Percentiles rank a stretch among this genome's conserved stretches.
These are phyloP conservation scores for Apiotrichum mycotoxinovorans DNA, from an alignment of 1,284 basidiomycete genomes.

Conservation along the genomic window DNA sequence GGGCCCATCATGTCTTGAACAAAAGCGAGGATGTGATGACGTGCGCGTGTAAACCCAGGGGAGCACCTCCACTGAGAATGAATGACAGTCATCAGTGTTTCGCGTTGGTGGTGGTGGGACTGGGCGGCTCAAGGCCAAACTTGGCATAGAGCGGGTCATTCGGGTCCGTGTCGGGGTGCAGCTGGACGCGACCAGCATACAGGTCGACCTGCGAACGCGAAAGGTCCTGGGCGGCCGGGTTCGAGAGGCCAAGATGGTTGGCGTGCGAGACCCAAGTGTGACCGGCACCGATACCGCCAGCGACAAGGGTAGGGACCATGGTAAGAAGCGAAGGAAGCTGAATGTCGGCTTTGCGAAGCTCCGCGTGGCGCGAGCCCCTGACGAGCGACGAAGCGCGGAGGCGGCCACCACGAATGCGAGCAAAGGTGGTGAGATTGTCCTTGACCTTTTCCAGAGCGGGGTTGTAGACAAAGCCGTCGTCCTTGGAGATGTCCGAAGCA, in stretches of 20 bases:
- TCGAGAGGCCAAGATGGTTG: slow-evolving; percentile 26
- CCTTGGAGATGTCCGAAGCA: slow-evolving; percentile 52
- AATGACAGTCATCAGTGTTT: too few species aligned
- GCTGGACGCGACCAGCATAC: slow-evolving; percentile 66
- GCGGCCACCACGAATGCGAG: slow-evolving; percentile 78
- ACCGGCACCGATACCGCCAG: slow-evolving; percentile 75
- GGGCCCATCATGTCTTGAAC: too few species aligned
- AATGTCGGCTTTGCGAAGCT: slow-evolving; percentile 55
- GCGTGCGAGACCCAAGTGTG: slow-evolving; percentile 37
- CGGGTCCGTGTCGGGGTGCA: slow-evolving; percentile 74
- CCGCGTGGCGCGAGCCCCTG: slow-evolving; percentile 65
- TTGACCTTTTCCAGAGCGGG: slow-evolving; percentile 61
- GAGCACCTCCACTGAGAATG: neutral
- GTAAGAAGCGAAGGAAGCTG: slow-evolving; percentile 64
- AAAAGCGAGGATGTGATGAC: too few species aligned
- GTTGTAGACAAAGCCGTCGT: slow-evolving; percentile 52
- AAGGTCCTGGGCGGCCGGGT: slow-evolving; percentile 41
- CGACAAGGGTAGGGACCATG: slow-evolving; percentile 83
- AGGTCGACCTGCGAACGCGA: slow-evolving; percentile 39
- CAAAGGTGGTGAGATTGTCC: slow-evolving; percentile 78
- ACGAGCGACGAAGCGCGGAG: slow-evolving; percentile 67
- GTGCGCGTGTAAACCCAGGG: too few species aligned
- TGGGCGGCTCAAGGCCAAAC: slow-evolving; percentile 32
- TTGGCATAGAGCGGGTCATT: slow-evolving; percentile 46
- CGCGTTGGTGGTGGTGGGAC: slow-evolving; percentile 2